phyloP scores from a whole-genome alignment of 768 basidiomycete genomes.

The Russula sp. region DNA sequence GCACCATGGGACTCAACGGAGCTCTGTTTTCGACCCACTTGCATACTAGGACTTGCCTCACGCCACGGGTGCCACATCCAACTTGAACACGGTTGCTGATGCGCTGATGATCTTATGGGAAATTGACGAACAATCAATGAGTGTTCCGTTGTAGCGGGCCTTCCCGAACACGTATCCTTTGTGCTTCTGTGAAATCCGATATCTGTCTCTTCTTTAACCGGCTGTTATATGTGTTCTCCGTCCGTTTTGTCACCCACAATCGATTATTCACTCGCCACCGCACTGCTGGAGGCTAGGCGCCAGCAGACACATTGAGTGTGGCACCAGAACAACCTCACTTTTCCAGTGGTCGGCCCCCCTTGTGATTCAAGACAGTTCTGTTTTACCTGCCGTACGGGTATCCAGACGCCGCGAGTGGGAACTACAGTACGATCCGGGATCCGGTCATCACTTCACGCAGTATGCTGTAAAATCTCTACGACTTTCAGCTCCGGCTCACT shows the following conservation, averaged over 20 bases:
- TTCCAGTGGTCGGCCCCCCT: too few species aligned
- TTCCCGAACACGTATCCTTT: neutral
- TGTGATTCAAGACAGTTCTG: too few species aligned
- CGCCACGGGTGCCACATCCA: neutral
- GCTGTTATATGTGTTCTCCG: neutral
- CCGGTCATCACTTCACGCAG: too few species aligned
- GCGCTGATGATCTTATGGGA: conserved; percentile 1
- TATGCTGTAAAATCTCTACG: too few species aligned
- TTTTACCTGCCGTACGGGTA: too few species aligned
- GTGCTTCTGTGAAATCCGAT: neutral
- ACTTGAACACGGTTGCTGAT: neutral
- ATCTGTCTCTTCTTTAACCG: neutral
- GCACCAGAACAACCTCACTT: too few species aligned
- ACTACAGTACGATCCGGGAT: too few species aligned
- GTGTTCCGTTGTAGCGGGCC: neutral
- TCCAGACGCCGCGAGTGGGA: too few species aligned
- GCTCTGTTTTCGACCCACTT: neutral
- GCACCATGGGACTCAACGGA: neutral
- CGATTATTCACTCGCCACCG: neutral
- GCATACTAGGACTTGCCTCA: conserved; percentile 3
- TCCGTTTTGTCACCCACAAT: neutral
- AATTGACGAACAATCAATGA: neutral
- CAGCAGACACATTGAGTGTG: too few species aligned
- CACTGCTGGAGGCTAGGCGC: neutral
- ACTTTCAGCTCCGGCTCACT: too few species aligned